Base-by-base conservation (phyloP, 2,329 filamentous ascomycete genomes). In the Elsinoe arachidis region DNA sequence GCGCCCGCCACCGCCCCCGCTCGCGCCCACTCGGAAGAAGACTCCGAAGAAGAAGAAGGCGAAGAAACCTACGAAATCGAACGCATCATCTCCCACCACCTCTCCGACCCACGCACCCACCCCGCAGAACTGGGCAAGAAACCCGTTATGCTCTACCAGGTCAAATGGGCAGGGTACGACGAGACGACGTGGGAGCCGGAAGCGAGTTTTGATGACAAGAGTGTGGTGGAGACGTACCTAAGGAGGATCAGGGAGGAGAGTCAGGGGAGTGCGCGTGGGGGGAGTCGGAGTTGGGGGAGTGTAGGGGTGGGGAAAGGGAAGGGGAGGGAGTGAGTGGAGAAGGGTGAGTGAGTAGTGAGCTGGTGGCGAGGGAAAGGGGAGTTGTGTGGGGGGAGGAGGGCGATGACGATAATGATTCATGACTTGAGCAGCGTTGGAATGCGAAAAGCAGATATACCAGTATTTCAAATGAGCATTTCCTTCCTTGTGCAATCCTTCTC, bases 161-260 rank as follows among this genome's bases (percentile, higher is more conserved):
- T 68, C 26, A 69, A 69, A 54, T 70, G 68, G 68, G 64, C 64
- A 55, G 67, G 68, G 2, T 67, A 56, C 33, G 59, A 63, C 2
- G 65, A 68, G 14, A 59, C 61, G 7, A 67, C 67, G 0, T 71
- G 69, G 69, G 68, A 71, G 60, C 68, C 69, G 1, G 59, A 55
- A 12, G 60, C 64, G 5, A 69, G 66, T 53, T 70, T 71, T 56
- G 59, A 58, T 4, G 68, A 67, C 54, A 56, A 52, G 19, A 60
- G 56, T 7, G 60, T 67, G 10, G 56, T 71, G 7, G 55, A 59
- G 2, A 64, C 63, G 1, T 71, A 71, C 57, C 59, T 56, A 56
- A 17, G 21, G 6, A 12, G 35, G 12, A 38, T 46, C 14, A 30
- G 51, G 43, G 41, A 57, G 11, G 33, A 14, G 34, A 55, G 53